phyloP scores from a whole-genome alignment of 2,329 filamentous ascomycete genomes.

The Aureobasidium sp. region DNA sequence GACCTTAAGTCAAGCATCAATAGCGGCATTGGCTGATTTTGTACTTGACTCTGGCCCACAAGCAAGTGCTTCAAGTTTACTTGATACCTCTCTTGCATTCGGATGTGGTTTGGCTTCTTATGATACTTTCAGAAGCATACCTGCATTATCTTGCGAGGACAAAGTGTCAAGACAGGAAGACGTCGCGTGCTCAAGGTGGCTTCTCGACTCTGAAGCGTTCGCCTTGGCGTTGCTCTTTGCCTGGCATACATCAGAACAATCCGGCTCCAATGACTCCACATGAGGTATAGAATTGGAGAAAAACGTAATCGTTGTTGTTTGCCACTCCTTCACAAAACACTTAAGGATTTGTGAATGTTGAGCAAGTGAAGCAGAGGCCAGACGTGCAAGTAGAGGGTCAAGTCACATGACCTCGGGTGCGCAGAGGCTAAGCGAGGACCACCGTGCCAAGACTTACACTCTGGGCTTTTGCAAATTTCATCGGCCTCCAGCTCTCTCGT shows the following conservation, averaged over 20 bases:
- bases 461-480: slow-evolving; percentile 12
- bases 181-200: not conserved
- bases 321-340: not conserved
- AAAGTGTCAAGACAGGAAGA: too few species aligned
- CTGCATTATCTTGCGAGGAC: not conserved
- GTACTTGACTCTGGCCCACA: not conserved
- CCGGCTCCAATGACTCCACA: not conserved
- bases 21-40: not conserved
- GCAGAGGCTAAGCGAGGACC: slow-evolving; percentile 4
- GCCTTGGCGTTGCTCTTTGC: not conserved
- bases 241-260: not conserved
- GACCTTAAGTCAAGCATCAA: not conserved
- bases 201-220: not conserved
- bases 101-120: too few species aligned
- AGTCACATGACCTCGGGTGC: not conserved
- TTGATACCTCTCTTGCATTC: not conserved
- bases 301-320: not conserved
- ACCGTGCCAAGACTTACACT: slow-evolving; percentile 13
- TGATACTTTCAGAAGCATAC: not conserved
- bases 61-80: not conserved
- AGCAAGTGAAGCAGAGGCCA: not conserved
- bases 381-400: not conserved
- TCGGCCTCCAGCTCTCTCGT: not conserved
- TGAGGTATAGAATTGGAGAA: not conserved
- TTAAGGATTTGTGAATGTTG: not conserved